Evolutionary conservation across 2,329 filamentous ascomycete species (phyloP).

Genomic region (Cladophialophora chaetospira): DNA sequence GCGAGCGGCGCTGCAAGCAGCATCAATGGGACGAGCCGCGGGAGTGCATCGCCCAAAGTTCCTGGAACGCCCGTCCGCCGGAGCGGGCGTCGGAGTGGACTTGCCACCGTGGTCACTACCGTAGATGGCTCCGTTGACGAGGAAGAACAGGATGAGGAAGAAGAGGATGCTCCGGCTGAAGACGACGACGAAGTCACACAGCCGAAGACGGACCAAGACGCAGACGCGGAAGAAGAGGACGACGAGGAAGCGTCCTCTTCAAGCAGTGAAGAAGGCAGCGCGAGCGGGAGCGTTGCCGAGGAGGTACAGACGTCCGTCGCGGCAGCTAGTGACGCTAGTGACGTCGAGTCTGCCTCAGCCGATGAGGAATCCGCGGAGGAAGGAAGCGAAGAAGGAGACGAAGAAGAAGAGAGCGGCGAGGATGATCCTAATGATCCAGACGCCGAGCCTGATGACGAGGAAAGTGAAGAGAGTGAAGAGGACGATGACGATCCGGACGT

Average conservation of each 20-base stretch:
- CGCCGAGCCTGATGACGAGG: conserved; percentile 18
- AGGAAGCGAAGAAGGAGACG: conserved; percentile 9
- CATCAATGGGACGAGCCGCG: conserved; percentile 5
- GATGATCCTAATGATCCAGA: conserved; percentile 22
- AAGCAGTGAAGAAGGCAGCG: background rate
- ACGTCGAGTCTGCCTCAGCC: no score
- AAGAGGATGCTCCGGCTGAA: conserved; percentile 1
- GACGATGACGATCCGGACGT: conserved; percentile 22
- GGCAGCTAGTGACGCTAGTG: conserved; percentile 10
- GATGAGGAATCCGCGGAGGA: conserved; percentile 20
- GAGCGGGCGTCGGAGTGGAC: conserved; percentile 29
- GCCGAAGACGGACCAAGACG: background rate
- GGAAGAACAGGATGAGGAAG: background rate
- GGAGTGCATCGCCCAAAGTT: conserved; percentile 15
- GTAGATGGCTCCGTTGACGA: conserved; percentile 10
- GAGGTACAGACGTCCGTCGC: background rate
- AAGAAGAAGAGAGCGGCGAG: conserved; percentile 13
- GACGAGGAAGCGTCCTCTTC: conserved; percentile 2
- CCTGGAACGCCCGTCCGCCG: conserved; percentile 27
- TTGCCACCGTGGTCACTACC: conserved; percentile 20
- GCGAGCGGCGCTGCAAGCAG: conserved; percentile 21
- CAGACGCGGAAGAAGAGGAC: conserved; percentile 22
- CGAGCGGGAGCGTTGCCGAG: no score
- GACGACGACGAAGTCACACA: conserved; percentile 22
- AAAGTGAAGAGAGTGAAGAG: conserved; percentile 14